Conservation (phyloP, 139 green algal genomes). For the Coccomyxa sp. region DNA sequence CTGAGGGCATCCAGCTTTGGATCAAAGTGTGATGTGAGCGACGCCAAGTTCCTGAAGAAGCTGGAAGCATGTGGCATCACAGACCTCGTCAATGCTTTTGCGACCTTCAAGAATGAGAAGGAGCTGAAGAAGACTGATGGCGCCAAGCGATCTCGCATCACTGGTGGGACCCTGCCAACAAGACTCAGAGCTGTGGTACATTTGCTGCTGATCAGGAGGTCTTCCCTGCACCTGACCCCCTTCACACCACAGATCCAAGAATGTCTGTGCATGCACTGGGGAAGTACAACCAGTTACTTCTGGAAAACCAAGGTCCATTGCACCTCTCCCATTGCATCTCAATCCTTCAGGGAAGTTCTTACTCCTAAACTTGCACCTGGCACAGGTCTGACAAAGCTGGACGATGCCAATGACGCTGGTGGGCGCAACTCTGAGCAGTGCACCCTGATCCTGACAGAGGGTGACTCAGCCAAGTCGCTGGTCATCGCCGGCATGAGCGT, state of each 20-base stretch:
- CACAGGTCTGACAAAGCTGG: slow-evolving; percentile 93
- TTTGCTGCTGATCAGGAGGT: not conserved
- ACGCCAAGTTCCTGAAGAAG: slow-evolving; percentile 86
- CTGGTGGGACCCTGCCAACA: slow-evolving; percentile 24
- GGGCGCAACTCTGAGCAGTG: slow-evolving; percentile 77
- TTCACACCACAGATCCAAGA: not conserved
- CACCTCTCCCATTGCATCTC: too few species aligned
- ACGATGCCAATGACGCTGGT: slow-evolving; percentile 97
- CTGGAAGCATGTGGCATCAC: slow-evolving; percentile 63
- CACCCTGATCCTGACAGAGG: slow-evolving; percentile 99
- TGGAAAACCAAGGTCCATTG: too few species aligned
- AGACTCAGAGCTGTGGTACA: not conserved
- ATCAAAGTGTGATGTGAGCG: slow-evolving; percentile 85
- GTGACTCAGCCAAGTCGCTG: slow-evolving; percentile 96
- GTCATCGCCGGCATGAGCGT: slow-evolving; percentile 91
- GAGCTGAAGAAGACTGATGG: slow-evolving; percentile 97
- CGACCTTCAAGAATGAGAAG: slow-evolving; percentile 90
- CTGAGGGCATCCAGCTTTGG: slow-evolving; percentile 84
- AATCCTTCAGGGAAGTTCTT: too few species aligned
- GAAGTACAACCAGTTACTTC: too few species aligned
- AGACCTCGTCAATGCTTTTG: slow-evolving; percentile 86
- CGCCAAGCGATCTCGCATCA: slow-evolving; percentile 76
- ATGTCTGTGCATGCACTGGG: not conserved
- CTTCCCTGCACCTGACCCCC: too few species aligned
- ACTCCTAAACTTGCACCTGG: not conserved